These are phyloP conservation scores for Tulasnella sp. DNA, from an alignment of 768 basidiomycete genomes.

Conservation along the genomic window DNA sequence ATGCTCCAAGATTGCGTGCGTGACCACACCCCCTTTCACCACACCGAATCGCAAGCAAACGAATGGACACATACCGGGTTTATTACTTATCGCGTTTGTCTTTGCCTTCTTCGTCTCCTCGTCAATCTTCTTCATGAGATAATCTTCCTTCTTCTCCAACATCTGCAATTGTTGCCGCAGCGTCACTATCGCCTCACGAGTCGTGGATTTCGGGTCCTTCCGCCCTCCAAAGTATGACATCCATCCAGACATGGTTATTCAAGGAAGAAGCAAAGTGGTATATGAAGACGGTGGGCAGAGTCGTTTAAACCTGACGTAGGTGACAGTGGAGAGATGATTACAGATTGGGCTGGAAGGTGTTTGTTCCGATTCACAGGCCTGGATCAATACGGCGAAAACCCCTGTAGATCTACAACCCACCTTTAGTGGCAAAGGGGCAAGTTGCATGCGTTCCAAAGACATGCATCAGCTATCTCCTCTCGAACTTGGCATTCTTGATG, in stretches of 20 bases:
- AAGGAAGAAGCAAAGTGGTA: background rate
- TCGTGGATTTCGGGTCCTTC: conserved; percentile 70
- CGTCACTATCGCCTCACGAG: conserved; percentile 86
- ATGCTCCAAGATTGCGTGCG: background rate
- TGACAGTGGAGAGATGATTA: too few species aligned
- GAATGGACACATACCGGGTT: conserved; percentile 76
- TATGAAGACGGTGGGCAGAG: too few species aligned
- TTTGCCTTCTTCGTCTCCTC: conserved; percentile 87
- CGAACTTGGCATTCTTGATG: too few species aligned
- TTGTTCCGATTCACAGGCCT: too few species aligned
- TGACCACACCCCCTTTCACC: background rate
- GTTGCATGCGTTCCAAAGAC: too few species aligned
- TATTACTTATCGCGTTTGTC: conserved; percentile 88
- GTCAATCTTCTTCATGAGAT: conserved; percentile 91
- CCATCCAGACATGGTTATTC: conserved; percentile 35
- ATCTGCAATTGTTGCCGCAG: conserved; percentile 90
- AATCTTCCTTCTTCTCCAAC: conserved; percentile 99
- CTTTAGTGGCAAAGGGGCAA: too few species aligned
- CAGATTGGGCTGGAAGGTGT: too few species aligned
- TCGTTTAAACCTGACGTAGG: too few species aligned
- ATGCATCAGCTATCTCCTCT: too few species aligned
- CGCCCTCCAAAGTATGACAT: conserved; percentile 87
- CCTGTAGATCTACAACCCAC: too few species aligned
- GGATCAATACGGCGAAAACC: too few species aligned
- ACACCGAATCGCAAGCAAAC: background rate